A percentile compares a stretch with the other conserved stretches of the same genome.
phyloP scores from a whole-genome alignment of 177 flowering plant species.

The Tripterygium wilfordii region DNA sequence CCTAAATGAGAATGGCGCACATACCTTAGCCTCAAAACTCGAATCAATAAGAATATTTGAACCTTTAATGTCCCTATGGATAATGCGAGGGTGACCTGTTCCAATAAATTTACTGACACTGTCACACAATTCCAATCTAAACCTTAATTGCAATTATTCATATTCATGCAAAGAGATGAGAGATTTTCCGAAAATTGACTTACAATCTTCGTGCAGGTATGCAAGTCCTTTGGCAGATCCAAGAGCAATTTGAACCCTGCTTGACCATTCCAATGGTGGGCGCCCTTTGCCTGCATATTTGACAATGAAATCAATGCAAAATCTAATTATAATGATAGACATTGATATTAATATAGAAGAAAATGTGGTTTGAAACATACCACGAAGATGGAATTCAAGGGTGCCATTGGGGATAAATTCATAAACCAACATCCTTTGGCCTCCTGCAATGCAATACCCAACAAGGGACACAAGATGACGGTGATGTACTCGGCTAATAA shows the following conservation, averaged over 20 bases:
- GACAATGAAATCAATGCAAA: too few species aligned
- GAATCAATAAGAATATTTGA: slow-evolving; percentile 77
- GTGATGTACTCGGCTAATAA: slow-evolving; percentile 83
- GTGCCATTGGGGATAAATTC: slow-evolving; percentile 68
- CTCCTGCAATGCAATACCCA: slow-evolving; percentile 60
- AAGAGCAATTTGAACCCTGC: slow-evolving; percentile 66
- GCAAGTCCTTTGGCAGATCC: slow-evolving; percentile 94
- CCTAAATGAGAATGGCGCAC: too few species aligned
- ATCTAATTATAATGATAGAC: not conserved
- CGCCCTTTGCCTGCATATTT: slow-evolving; percentile 40
- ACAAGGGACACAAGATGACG: slow-evolving; percentile 75
- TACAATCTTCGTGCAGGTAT: slow-evolving; percentile 92
- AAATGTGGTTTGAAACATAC: slow-evolving; percentile 16
- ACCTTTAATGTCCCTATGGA: slow-evolving; percentile 82
- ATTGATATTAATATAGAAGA: not conserved
- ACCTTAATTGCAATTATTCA: not conserved
- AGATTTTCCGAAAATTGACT: too few species aligned
- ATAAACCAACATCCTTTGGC: slow-evolving; percentile 58
- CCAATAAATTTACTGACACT: not conserved
- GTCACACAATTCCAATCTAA: not conserved
- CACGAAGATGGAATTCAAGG: slow-evolving; percentile 74
- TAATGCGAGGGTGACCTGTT: slow-evolving; percentile 76
- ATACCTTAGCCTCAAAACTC: slow-evolving; percentile 80
- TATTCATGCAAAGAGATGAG: not conserved
- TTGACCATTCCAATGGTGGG: slow-evolving; percentile 62